phyloP scores from a whole-genome alignment of 176 grass and related monocot species.

The Zea luxurians region DNA sequence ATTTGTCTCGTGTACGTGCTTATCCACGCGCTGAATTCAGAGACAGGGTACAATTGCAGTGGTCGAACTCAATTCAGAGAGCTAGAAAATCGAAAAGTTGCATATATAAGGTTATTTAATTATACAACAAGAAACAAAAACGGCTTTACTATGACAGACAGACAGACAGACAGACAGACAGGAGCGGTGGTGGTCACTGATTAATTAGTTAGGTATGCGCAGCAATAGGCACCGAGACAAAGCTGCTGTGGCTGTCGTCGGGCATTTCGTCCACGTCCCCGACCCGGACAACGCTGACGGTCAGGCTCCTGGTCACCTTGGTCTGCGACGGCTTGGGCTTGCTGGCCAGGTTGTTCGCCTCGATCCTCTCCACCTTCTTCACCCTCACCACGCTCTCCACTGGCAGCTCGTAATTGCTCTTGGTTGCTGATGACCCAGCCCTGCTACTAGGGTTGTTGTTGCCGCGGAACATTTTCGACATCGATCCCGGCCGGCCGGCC shows the following conservation, averaged over 20 bases:
- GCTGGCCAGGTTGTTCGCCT: constrained; percentile 35
- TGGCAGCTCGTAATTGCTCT: constrained; percentile 18
- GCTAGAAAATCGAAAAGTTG: not conserved
- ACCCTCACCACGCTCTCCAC: constrained; percentile 31
- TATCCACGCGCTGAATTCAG: not conserved
- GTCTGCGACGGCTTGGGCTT: constrained; percentile 26
- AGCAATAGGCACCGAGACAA: constrained; percentile 18
- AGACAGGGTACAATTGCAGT: not conserved
- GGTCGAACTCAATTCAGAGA: not conserved
- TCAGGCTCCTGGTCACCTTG: constrained; percentile 10
- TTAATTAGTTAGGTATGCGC: not conserved
- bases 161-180: not conserved
- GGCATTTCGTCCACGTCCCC: constrained; percentile 18
- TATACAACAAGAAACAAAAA: not conserved
- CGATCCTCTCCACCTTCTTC: constrained; percentile 48
- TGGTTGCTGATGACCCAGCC: too few relatives aligned
- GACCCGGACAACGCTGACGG: constrained; percentile 21
- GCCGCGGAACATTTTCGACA: constrained; percentile 9
- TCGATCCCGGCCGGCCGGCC: too few relatives aligned
- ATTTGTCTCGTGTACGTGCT: not conserved
- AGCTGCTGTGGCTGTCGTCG: not conserved
- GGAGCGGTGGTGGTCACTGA: not conserved
- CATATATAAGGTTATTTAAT: not conserved
- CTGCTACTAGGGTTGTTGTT: not conserved
- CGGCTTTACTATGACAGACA: not conserved